Evolutionary conservation across 768 basidiomycete species (phyloP), one percentile per base, ranked within the genome.

Genomic region (Serendipita vermifera): DNA sequence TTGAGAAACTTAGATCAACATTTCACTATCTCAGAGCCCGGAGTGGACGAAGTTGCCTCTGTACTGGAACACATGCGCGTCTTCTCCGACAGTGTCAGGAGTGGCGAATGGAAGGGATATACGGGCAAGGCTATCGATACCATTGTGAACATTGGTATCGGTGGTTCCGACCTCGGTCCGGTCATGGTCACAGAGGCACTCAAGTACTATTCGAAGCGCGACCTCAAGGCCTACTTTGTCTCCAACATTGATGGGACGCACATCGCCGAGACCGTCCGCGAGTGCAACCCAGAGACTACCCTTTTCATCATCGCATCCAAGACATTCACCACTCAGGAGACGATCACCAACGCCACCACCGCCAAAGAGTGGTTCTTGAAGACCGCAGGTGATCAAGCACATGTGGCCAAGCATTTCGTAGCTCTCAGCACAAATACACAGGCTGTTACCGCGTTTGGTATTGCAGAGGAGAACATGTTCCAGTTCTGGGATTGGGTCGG

Each of bases 401-500:
- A 97, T 71, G 88, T 98, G 59, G 91, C 94, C 59, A 98, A 97
- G 73, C 96, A 99, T 75, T 99, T 99, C 67, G 93, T 97, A 36
- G 96, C 96, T 2, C 81, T 99, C 57, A 92, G 88, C 64, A 99
- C 96, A 57, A 99, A 99, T 71, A 90, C 90, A 54, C 79, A 83
- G 66, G 90, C 87, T 9, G 96, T 98, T 56, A 87, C 88, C 15
- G 81, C 77, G 2, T 99, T 99, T 65, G 96, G 96, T 38, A 99
- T 99, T 65, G 75, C 84, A 41, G 69, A 82, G 59, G 77, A 77
- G 62, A 97, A 97, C 74, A 99, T 99, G 93, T 99, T 99, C 81
- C 83, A 86, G 67, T 98, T 99, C 81, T 99, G 94, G 94, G 96
- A 98, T 71, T 99, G 96, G 96, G 96, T 99, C 60, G 96, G 96